phyloP scores from a whole-genome alignment of 2,329 filamentous ascomycete species.

The Pestalotiopsis fici region DNA sequence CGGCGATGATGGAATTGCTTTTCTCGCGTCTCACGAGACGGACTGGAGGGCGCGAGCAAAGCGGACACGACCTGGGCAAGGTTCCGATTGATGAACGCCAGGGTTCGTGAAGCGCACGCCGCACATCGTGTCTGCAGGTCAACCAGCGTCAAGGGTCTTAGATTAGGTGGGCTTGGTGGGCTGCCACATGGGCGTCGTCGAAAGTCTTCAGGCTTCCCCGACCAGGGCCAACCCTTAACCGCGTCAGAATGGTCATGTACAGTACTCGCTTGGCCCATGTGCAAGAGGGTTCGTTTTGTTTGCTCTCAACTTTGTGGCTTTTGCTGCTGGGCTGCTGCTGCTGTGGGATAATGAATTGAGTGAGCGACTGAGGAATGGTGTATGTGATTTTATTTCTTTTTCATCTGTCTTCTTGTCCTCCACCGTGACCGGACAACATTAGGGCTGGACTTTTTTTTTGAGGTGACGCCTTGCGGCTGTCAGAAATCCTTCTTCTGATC shows the following conservation, averaged over 20 bases:
- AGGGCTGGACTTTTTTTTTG: neutral
- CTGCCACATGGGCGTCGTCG: conserved; percentile 9
- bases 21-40: conserved; percentile 1
- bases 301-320: neutral
- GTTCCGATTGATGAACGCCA: conserved; percentile 7
- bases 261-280: neutral
- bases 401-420: neutral
- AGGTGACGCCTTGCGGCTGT: neutral
- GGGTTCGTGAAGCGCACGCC: neutral
- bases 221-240: neutral
- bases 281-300: neutral
- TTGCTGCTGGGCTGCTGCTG: neutral
- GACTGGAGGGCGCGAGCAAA: neutral
- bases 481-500: neutral
- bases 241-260: neutral
- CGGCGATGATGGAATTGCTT: neutral
- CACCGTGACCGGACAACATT: neutral
- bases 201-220: conserved; percentile 3
- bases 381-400: neutral
- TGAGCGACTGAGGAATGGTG: neutral
- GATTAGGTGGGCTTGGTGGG: conserved; percentile 7
- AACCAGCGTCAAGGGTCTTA: conserved; percentile 1
- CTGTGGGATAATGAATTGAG: neutral
- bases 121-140: neutral
- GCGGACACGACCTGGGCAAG: neutral